A percentile compares a stretch with the other conserved stretches of the same genome.
Conservation (phyloP, 192 early-diverging fungal species). For the Rhizoclosmatium globosum region DNA sequence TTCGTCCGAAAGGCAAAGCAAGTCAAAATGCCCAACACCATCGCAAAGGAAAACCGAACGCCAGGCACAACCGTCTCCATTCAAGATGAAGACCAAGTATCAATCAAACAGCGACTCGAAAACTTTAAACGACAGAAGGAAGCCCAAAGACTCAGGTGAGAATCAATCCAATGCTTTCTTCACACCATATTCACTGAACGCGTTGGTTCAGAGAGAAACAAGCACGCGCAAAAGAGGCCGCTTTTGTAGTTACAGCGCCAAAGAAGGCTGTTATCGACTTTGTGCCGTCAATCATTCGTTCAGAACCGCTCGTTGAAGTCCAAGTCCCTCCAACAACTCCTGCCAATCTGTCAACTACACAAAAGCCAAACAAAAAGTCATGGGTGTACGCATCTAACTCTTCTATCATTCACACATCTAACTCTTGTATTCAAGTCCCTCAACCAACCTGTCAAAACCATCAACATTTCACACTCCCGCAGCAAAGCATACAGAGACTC, state of each 20-base stretch:
- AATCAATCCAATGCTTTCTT: neutral
- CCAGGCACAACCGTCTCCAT: neutral
- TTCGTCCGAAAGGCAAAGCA: neutral
- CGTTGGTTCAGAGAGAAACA: neutral
- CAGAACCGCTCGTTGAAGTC: neutral
- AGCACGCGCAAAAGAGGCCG: neutral
- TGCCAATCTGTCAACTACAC: neutral
- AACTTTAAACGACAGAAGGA: neutral
- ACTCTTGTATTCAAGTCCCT: neutral
- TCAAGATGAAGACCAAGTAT: neutral
- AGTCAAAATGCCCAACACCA: neutral
- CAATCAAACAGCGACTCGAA: neutral
- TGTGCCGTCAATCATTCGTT: constrained; percentile 14
- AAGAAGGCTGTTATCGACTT: constrained; percentile 21
- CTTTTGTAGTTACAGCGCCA: constrained; percentile 15
- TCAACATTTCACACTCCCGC: neutral
- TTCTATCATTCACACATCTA: neutral
- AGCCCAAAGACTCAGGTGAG: neutral
- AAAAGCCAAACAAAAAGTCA: neutral
- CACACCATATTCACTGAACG: too few species aligned
- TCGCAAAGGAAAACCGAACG: neutral
- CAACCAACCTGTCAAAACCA: neutral
- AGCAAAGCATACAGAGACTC: neutral
- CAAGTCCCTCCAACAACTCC: neutral
- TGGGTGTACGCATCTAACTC: constrained; percentile 1